Percentiles rank a stretch among this genome's conserved stretches.
phyloP scores from a whole-genome alignment of 1,284 basidiomycete species.

The Entoloma clypeatum region DNA sequence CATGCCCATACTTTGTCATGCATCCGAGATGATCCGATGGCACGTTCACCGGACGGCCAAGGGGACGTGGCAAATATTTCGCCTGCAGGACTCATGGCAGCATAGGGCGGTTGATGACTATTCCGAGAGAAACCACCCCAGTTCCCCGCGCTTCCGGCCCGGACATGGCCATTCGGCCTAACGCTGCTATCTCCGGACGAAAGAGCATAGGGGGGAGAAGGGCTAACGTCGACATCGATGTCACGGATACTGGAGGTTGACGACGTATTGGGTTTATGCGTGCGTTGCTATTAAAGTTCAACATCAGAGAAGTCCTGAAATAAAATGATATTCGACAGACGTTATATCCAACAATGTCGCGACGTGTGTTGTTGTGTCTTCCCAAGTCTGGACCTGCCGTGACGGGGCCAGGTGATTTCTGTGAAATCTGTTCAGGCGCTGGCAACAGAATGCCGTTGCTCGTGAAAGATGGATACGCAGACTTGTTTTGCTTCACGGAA shows the following conservation, averaged over 20 bases:
- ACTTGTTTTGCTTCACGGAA: slow-evolving; percentile 69
- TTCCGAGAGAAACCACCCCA: slow-evolving; percentile 62
- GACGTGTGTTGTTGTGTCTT: slow-evolving; percentile 60
- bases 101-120: slow-evolving; percentile 50
- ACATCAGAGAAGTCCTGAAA: not conserved
- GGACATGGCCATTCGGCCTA: slow-evolving; percentile 60
- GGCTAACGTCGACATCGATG: slow-evolving; percentile 51
- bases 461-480: slow-evolving; percentile 73
- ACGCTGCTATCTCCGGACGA: slow-evolving; percentile 35
- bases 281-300: slow-evolving; percentile 35
- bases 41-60: slow-evolving; percentile 64
- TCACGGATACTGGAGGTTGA: slow-evolving; percentile 59
- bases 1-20: slow-evolving; percentile 62
- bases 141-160: slow-evolving; percentile 74
- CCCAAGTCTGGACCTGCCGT: slow-evolving; percentile 81
- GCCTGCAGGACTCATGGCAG: slow-evolving; percentile 51
- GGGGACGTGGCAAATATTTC: slow-evolving; percentile 56
- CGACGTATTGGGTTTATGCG: slow-evolving; percentile 45
- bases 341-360: slow-evolving; percentile 70
- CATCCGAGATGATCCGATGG: slow-evolving; percentile 51
- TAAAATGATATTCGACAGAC: slow-evolving; percentile 35
- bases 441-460: slow-evolving; percentile 68
- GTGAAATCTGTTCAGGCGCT: slow-evolving; percentile 52
- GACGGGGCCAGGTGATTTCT: slow-evolving; percentile 71
- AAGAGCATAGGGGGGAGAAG: slow-evolving; percentile 48